A percentile compares a stretch with the other conserved stretches of the same genome.
These are phyloP conservation scores for Suhomyces ambrosiae DNA, from an alignment of 1,139 yeast species.

Conservation along the genomic window DNA sequence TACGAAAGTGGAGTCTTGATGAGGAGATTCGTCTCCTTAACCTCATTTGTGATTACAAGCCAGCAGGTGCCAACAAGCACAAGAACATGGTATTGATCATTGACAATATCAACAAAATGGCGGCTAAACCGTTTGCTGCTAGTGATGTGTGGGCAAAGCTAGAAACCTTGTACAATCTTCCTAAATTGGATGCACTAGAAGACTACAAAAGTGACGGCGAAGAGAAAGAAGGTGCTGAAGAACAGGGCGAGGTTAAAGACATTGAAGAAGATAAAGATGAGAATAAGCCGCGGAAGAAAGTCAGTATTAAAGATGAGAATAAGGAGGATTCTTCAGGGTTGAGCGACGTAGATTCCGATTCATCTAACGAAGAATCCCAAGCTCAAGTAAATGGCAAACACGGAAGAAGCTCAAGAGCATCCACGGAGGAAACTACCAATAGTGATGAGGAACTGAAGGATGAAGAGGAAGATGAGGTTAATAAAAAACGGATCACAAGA, in stretches of 20 bases:
- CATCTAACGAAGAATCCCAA: conserved; percentile 7
- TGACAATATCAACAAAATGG: conserved; percentile 48
- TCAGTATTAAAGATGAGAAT: conserved; percentile 4
- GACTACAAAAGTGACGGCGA: conserved; percentile 19
- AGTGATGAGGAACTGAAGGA: conserved; percentile 7
- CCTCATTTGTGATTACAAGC: conserved; percentile 70
- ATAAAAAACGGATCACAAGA: conserved; percentile 5
- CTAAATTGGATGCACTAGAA: conserved; percentile 57
- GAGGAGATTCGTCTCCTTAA: conserved; percentile 69
- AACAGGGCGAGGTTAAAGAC: conserved; percentile 2
- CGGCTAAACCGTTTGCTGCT: conserved; percentile 38
- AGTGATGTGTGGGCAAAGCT: conserved; percentile 63
- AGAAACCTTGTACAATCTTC: conserved; percentile 53
- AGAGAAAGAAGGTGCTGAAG: conserved; percentile 1
- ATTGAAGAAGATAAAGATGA: conserved; percentile 6
- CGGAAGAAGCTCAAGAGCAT: conserved; percentile 5
- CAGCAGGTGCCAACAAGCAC: conserved; percentile 60
- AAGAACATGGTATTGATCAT: conserved; percentile 60
- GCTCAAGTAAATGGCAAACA: conserved; percentile 1
- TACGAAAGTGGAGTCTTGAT: conserved; percentile 53
- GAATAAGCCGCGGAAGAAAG: conserved; percentile 4
- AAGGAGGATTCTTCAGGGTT: conserved; percentile 10
- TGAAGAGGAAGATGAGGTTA: conserved; percentile 8
- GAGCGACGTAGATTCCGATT: conserved; percentile 13
- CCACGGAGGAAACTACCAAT: conserved; percentile 9